Percentiles rank a stretch among this genome's conserved stretches.
Conservation (phyloP, 805 yeast genomes). For the Candida alai region DNA sequence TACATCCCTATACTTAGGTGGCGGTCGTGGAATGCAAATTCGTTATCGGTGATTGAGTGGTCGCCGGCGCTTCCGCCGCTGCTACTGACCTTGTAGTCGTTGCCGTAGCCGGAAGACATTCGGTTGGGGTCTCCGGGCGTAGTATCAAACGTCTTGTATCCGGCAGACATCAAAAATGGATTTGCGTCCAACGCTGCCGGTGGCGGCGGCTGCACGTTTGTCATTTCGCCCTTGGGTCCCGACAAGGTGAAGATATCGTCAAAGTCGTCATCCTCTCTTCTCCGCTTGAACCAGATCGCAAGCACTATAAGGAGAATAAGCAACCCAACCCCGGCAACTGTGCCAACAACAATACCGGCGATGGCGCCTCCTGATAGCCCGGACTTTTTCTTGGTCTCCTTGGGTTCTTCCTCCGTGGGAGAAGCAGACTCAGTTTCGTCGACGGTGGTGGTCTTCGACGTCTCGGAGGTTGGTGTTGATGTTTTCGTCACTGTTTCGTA, state of each 20-base stretch:
- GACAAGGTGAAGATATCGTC: constrained; percentile 33
- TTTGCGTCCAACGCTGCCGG: constrained; percentile 15
- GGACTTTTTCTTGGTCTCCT: constrained; percentile 5
- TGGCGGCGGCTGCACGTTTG: constrained; percentile 9
- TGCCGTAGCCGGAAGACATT: constrained; percentile 5
- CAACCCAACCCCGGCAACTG: constrained; percentile 35
- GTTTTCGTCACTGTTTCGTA: constrained; percentile 9
- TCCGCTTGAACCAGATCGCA: constrained; percentile 37
- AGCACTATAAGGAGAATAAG: constrained; percentile 35
- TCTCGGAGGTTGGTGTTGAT: constrained; percentile 9
- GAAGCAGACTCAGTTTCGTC: constrained; percentile 11
- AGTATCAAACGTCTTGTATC: constrained; percentile 11
- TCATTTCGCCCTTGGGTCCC: constrained; percentile 22
- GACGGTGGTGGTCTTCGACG: constrained; percentile 4
- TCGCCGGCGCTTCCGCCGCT: constrained; percentile 11
- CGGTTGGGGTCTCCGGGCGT: no score
- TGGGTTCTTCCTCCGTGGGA: constrained; percentile 10
- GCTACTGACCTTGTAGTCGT: constrained; percentile 8
- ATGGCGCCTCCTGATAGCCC: constrained; percentile 37
- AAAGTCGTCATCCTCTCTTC: constrained; percentile 40
- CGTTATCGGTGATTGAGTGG: constrained; percentile 11
- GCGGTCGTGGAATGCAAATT: constrained; percentile 2
- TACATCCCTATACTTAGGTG: constrained; percentile 2
- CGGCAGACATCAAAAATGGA: constrained; percentile 17
- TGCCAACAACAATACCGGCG: constrained; percentile 42